A percentile compares a stretch with the other conserved stretches of the same genome.
These are phyloP conservation scores for Fraxinus cuspidata DNA, from an alignment of 257 asterid species.

Conservation along the genomic window DNA sequence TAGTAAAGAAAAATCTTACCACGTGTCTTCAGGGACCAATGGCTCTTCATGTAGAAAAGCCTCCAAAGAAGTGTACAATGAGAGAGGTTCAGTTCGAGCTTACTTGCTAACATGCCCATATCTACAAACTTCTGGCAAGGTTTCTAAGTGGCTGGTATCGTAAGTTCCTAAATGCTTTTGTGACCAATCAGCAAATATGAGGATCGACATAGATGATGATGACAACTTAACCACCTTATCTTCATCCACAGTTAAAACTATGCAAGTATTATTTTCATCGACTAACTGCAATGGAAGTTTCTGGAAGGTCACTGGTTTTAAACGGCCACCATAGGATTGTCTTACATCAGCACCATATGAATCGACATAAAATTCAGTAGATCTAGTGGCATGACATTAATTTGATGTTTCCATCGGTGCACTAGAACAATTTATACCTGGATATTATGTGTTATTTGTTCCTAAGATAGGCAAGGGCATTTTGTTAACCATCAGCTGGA, in stretches of 20 bases:
- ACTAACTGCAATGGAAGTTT: constrained; percentile 95
- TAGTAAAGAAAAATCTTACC: constrained; percentile 52
- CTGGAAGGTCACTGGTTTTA: constrained; percentile 41
- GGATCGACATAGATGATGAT: constrained; percentile 84
- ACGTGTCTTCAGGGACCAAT: constrained; percentile 98
- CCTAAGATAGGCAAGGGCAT: constrained; percentile 84
- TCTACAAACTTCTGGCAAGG: constrained; percentile 81
- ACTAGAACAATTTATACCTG: constrained; percentile 34
- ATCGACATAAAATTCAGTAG: constrained; percentile 36
- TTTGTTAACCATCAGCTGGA: constrained; percentile 80
- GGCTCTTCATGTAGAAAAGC: constrained; percentile 98
- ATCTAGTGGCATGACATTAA: constrained; percentile 35
- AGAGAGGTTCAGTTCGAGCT: constrained; percentile 95
- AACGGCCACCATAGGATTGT: constrained; percentile 49
- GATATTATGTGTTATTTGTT: constrained; percentile 42
- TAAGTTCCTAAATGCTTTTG: constrained; percentile 86
- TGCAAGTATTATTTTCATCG: constrained; percentile 92
- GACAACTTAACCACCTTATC: constrained; percentile 84
- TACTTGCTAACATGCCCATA: constrained; percentile 77
- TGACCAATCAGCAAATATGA: constrained; percentile 97
- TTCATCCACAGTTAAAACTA: constrained; percentile 80
- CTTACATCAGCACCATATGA: constrained; percentile 40
- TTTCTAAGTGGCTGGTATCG: constrained; percentile 77
- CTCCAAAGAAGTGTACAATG: constrained; percentile 95
- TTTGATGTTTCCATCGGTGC: constrained; percentile 42